These are phyloP conservation scores for Haberlea rhodopensis DNA, from an alignment of 257 asterid species.

Conservation along the genomic window DNA sequence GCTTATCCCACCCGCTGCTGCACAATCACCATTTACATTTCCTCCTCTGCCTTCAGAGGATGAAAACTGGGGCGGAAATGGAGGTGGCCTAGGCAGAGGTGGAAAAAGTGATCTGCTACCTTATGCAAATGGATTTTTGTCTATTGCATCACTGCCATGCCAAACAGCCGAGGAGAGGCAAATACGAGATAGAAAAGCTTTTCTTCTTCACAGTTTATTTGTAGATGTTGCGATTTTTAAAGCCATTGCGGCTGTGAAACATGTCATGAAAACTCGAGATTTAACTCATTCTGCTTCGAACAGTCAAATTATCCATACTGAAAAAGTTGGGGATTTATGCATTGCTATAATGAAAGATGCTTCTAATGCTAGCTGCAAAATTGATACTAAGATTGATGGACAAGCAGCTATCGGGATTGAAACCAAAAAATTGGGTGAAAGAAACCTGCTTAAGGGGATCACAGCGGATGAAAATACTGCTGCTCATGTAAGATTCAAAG, in stretches of 20 bases:
- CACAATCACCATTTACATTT: constrained; percentile 64
- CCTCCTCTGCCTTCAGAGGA: constrained; percentile 90
- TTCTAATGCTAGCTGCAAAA: constrained; percentile 77
- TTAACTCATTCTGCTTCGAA: constrained; percentile 38
- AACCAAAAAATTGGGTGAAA: constrained; percentile 58
- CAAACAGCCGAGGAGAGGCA: constrained; percentile 95
- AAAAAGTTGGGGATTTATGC: constrained; percentile 78
- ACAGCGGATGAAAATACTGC: constrained; percentile 95
- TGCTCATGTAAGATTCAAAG: constrained; percentile 67
- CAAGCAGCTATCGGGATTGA: constrained; percentile 63
- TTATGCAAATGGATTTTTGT: constrained; percentile 68
- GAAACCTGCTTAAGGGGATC: constrained; percentile 91
- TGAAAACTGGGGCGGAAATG: constrained; percentile 94
- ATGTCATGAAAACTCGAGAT: constrained; percentile 61
- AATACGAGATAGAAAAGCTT: constrained; percentile 87
- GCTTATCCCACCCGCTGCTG: constrained; percentile 90
- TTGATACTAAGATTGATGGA: constrained; percentile 93
- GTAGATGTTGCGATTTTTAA: constrained; percentile 92
- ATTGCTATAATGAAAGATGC: constrained; percentile 70
- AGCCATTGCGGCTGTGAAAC: constrained; percentile 69
- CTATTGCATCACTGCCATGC: constrained; percentile 93
- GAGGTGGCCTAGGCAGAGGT: constrained; percentile 95
- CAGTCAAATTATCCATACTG: constrained; percentile 40
- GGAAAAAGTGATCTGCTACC: constrained; percentile 80
- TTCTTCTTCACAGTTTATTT: constrained; percentile 89